phyloP scores from a whole-genome alignment of 768 basidiomycete species.

The Termitomyces sp. region DNA sequence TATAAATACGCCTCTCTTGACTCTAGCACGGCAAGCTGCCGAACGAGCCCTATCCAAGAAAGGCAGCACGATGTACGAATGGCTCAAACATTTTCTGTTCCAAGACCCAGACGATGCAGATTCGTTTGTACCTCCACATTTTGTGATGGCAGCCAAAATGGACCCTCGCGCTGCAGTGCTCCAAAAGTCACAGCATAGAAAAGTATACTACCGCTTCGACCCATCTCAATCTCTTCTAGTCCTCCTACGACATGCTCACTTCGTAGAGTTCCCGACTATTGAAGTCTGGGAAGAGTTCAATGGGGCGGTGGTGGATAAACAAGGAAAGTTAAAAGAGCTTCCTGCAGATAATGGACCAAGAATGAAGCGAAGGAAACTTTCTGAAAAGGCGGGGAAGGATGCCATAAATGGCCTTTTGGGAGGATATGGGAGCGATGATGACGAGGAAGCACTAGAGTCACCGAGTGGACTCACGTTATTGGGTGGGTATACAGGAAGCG shows the following conservation, averaged over 20 bases:
- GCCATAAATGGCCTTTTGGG: constrained; percentile 53
- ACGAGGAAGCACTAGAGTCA: constrained; percentile 22
- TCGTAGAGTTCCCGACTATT: constrained; percentile 82
- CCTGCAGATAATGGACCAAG: constrained; percentile 26
- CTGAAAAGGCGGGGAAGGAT: constrained; percentile 42
- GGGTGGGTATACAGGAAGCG: constrained; percentile 46
- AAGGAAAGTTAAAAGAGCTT: constrained; percentile 34
- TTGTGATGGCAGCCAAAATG: constrained; percentile 47
- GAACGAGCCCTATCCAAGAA: constrained; percentile 21
- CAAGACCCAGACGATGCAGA: constrained; percentile 53
- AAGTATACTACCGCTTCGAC: constrained; percentile 55
- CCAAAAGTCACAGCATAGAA: constrained; percentile 18
- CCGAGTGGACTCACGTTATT: constrained; percentile 30
- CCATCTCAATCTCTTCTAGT: constrained; percentile 36
- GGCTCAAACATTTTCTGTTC: constrained; percentile 48
- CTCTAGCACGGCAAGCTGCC: constrained; percentile 32
- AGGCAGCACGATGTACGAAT: constrained; percentile 39
- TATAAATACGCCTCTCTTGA: constrained; percentile 42
- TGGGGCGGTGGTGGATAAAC: constrained; percentile 52
- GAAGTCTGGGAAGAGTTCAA: constrained; percentile 71
- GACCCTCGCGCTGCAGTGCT: constrained; percentile 27
- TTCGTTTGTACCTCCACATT: constrained; percentile 50
- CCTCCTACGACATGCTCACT: constrained; percentile 53
- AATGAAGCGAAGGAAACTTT: constrained; percentile 54
- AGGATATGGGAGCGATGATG: constrained; percentile 53